A percentile compares a stretch with the other conserved stretches of the same genome.
These are phyloP conservation scores for Diplodia sapinea DNA, from an alignment of 2,329 filamentous ascomycete genomes.

Conservation along the genomic window DNA sequence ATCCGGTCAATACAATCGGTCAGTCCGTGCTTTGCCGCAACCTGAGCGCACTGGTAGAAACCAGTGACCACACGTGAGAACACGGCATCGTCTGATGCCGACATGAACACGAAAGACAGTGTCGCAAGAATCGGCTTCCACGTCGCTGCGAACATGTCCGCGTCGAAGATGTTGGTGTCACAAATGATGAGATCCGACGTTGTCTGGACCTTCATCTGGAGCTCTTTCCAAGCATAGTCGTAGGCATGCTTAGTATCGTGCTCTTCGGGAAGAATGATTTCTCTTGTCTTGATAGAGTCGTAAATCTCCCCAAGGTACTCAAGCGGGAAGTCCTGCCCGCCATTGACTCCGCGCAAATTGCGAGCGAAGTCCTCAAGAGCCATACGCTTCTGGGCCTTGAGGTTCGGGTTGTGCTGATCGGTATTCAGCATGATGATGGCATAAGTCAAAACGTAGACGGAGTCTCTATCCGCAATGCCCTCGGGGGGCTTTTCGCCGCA, in stretches of 20 bases:
- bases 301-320: conserved; percentile 88
- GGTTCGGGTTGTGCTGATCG: conserved; percentile 92
- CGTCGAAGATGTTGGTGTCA: conserved; percentile 92
- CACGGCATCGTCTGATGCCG: conserved; percentile 93
- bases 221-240: conserved; percentile 96
- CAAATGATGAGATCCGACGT: conserved; percentile 77
- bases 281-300: conserved; percentile 86
- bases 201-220: conserved; percentile 81
- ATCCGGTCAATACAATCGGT: conserved; percentile 91
- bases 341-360: conserved; percentile 91
- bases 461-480: conserved; percentile 82
- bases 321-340: conserved; percentile 78
- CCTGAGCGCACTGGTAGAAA: conserved; percentile 94
- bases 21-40: conserved; percentile 82
- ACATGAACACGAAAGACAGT: conserved; percentile 98
- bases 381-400: conserved; percentile 83
- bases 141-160: conserved; percentile 95
- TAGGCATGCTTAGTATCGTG: conserved; percentile 97
- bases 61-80: conserved; percentile 92
- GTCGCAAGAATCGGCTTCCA: conserved; percentile 96
- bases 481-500: conserved; percentile 71
- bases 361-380: conserved; percentile 78
- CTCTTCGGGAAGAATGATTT: conserved; percentile 96
- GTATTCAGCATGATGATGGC: conserved; percentile 98
- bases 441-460: conserved; percentile 89